Evolutionary conservation across 2,329 filamentous ascomycete genomes (phyloP).

Genomic region (Aureobasidium sp.): DNA sequence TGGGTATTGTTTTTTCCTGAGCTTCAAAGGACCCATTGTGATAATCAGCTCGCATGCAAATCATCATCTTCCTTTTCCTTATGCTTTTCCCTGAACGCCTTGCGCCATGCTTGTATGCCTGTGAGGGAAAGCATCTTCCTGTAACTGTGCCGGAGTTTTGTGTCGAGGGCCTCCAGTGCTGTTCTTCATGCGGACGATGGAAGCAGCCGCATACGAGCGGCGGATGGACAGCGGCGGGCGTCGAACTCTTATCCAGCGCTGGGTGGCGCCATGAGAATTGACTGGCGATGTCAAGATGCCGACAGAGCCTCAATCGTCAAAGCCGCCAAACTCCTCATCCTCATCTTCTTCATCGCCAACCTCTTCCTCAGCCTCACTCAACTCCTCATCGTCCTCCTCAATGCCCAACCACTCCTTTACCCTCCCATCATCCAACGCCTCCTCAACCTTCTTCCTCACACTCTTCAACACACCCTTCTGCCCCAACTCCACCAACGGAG

Average conservation of each 20-base stretch:
- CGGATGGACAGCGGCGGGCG: neutral
- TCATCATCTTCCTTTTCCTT: neutral
- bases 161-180: neutral
- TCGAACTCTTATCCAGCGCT: neutral
- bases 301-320: constrained; percentile 51
- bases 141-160: neutral
- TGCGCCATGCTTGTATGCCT: constrained; percentile 11
- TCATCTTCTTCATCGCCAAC: constrained; percentile 38
- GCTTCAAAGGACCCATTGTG: neutral
- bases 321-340: constrained; percentile 59
- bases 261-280: neutral
- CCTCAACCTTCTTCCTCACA: constrained; percentile 61
- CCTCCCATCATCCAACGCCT: constrained; percentile 67
- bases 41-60: constrained; percentile 12
- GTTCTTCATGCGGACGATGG: neutral
- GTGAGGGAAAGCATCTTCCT: neutral
- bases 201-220: neutral
- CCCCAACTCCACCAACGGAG: constrained; percentile 51
- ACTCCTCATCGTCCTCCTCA: constrained; percentile 28
- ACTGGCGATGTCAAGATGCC: neutral
- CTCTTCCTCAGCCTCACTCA: constrained; percentile 33
- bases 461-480: constrained; percentile 59
- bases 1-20: constrained; percentile 8
- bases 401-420: constrained; percentile 54
- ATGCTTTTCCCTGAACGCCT: neutral